Conservation (phyloP, 108 stramenopile genomes). For the Fragilaria radians region DNA sequence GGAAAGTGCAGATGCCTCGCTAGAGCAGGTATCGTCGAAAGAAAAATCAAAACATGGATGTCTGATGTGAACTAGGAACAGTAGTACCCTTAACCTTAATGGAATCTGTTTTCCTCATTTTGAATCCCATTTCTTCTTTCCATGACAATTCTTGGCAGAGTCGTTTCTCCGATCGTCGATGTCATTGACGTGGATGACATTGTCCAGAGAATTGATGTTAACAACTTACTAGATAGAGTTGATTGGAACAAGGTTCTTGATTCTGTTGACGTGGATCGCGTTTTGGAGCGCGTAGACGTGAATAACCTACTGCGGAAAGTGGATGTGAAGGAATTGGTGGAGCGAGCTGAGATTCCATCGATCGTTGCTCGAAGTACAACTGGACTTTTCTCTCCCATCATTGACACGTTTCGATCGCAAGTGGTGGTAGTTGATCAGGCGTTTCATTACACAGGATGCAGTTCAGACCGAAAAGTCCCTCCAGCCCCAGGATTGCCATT, state of each 20-base stretch:
- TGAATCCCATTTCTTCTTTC: too few species aligned
- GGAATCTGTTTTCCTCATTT: too few species aligned
- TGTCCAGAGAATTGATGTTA: slow-evolving; percentile 16
- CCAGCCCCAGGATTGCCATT: slow-evolving; percentile 7
- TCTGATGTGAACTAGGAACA: too few species aligned
- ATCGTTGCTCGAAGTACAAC: slow-evolving; percentile 26
- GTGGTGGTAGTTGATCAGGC: slow-evolving; percentile 19
- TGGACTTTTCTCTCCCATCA: slow-evolving; percentile 15
- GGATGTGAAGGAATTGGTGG: slow-evolving; percentile 14
- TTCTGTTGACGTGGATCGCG: slow-evolving; percentile 15
- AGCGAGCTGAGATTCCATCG: slow-evolving; percentile 14
- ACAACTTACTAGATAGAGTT: slow-evolving; percentile 15
- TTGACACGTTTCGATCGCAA: slow-evolving; percentile 16
- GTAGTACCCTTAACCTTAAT: too few species aligned
- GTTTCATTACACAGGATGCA: slow-evolving; percentile 11
- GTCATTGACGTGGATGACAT: slow-evolving; percentile 20
- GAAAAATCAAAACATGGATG: too few species aligned
- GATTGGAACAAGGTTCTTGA: slow-evolving; percentile 22
- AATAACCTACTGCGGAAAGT: slow-evolving; percentile 13
- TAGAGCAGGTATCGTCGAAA: too few species aligned
- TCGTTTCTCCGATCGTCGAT: background rate
- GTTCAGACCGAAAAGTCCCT: slow-evolving; percentile 6
- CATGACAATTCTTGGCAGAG: background rate
- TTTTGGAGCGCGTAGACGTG: slow-evolving; percentile 17
- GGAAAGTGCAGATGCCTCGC: too few species aligned